Evolutionary conservation across 192 early-diverging fungal genomes (phyloP), one percentile per base, ranked within the genome.

Genomic region (Piromyces finnis): DNA sequence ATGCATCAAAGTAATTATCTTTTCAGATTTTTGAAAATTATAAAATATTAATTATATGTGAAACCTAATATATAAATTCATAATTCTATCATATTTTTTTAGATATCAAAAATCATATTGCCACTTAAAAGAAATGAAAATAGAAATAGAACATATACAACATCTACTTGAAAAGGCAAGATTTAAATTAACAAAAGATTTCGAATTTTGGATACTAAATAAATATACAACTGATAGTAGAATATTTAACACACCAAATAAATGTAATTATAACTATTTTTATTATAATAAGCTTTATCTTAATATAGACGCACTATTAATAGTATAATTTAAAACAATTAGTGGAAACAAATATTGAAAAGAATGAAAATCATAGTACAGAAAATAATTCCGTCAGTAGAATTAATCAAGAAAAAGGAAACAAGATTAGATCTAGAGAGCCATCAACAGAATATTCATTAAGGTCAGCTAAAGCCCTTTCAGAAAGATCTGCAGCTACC

Each of bases 61-160:
- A n/a, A n/a, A n/a, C n/a, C n/a, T n/a, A n/a, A n/a, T n/a, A n/a
- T n/a, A n/a, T n/a, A n/a, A n/a, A n/a, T n/a, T n/a, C n/a, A n/a
- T n/a, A n/a, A n/a, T n/a, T n/a, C n/a, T n/a, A n/a, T n/a, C n/a
- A n/a, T n/a, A 13, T 81, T 39, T 29, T 27, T 26, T 14, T 28
- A 89, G 87, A 81, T 91, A 91, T 83, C 86, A 88, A 78, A 78
- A 79, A 17, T 78, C 87, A 18, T 91, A 91, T 81, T 83, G 87
- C 77, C 78, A 83, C 17, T 84, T 91, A 30, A 91, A 91, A 59
- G 87, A 89, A 29, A 78, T 91, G 77, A 88, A 88, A 79, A n/a
- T 87, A 0, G 90, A 91, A 80, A 91, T 91, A 80, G 90, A 91
- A 78, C 90, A 91, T 83, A 82, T 91, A 51, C 87, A 91, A 79